These are phyloP conservation scores for Piper longum DNA, from an alignment of 164 flowering plant species.

Conservation along the genomic window DNA sequence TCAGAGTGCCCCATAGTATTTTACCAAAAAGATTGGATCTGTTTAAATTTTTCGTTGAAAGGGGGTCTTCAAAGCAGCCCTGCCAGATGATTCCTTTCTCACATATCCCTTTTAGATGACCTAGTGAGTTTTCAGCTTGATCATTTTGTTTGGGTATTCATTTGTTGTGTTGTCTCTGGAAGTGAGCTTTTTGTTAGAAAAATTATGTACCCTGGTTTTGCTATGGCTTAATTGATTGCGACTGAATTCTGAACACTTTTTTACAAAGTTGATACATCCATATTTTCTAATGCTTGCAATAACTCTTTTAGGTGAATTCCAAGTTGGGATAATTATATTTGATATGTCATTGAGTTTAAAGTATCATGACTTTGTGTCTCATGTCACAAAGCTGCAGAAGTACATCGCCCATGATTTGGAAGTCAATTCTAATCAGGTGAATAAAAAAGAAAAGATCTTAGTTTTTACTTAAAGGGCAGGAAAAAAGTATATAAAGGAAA, in stretches of 20 bases:
- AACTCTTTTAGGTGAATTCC: slow-evolving; percentile 22
- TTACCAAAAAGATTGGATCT: too few species aligned
- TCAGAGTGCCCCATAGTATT: too few species aligned
- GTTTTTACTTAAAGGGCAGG: neutral
- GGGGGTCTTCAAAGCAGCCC: too few species aligned
- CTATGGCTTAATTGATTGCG: slow-evolving; percentile 2
- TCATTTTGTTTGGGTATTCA: too few species aligned
- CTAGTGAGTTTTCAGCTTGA: too few species aligned
- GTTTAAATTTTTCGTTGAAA: too few species aligned
- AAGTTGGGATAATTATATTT: slow-evolving; percentile 45
- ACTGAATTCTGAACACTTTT: neutral
- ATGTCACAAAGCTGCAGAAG: slow-evolving; percentile 33
- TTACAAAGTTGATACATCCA: neutral
- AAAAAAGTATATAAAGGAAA: too few species aligned
- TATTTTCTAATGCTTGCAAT: neutral
- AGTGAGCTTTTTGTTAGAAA: too few species aligned
- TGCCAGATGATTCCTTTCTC: too few species aligned
- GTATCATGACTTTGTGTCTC: slow-evolving; percentile 43
- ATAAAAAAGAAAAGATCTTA: neutral
- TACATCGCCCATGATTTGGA: slow-evolving; percentile 45
- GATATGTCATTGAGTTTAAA: slow-evolving; percentile 39
- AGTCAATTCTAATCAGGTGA: slow-evolving; percentile 63
- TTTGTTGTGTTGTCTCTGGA: too few species aligned
- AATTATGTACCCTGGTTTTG: neutral
- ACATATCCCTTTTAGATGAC: too few species aligned